These are phyloP conservation scores for Bisporella sp. DNA, from an alignment of 2,329 filamentous ascomycete species.

Conservation along the genomic window DNA sequence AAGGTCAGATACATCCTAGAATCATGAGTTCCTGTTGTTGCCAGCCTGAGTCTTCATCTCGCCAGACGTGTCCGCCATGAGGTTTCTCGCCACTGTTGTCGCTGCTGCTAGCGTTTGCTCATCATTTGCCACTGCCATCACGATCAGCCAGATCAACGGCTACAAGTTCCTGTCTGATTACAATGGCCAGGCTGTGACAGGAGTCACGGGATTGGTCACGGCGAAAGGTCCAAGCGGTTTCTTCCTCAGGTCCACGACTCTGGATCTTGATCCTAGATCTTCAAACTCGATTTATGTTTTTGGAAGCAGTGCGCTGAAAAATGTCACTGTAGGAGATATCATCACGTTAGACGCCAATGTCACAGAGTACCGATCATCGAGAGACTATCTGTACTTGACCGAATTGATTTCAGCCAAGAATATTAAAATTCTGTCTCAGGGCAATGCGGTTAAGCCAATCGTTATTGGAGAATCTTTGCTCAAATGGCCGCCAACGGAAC, in stretches of 20 bases:
- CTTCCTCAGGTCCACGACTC: constrained; percentile 54
- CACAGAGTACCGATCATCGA: constrained; percentile 39
- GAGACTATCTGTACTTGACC: constrained; percentile 54
- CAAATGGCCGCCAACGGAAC: constrained; percentile 47
- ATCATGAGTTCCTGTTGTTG: too few relatives aligned
- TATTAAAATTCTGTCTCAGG: constrained; percentile 44
- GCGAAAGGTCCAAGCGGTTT: constrained; percentile 56
- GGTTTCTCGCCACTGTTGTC: background rate
- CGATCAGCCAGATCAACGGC: constrained; percentile 60
- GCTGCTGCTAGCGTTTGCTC: background rate
- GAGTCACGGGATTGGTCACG: constrained; percentile 57
- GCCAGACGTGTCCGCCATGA: background rate
- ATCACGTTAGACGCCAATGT: constrained; percentile 54
- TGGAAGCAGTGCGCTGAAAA: constrained; percentile 40
- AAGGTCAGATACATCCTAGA: too few relatives aligned
- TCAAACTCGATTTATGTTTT: constrained; percentile 64
- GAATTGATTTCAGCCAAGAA: constrained; percentile 52
- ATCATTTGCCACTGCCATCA: constrained; percentile 29
- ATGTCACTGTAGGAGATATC: constrained; percentile 54
- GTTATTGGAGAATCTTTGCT: constrained; percentile 44
- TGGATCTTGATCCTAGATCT: constrained; percentile 47
- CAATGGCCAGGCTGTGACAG: constrained; percentile 46
- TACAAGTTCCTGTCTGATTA: constrained; percentile 56
- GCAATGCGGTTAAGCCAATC: constrained; percentile 47
- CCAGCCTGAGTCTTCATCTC: too few relatives aligned